Evolutionary conservation across 2,329 filamentous ascomycete species (phyloP).

Genomic region (Aspergillus arachidicola): DNA sequence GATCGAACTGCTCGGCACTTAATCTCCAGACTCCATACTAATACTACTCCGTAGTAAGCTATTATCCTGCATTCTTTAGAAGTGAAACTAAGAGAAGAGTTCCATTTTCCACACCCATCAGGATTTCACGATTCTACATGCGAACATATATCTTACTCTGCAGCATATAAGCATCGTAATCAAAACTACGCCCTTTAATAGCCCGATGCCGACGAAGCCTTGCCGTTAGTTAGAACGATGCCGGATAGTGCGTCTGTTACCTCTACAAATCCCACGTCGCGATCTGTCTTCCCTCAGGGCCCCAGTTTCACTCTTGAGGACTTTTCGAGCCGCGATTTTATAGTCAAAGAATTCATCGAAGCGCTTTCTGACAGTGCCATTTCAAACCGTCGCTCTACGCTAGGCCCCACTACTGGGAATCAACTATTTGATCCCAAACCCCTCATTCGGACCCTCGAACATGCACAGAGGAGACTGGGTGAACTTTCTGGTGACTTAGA

Average conservation of each 20-base stretch:
- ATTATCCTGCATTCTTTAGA: not conserved
- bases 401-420: constrained; percentile 41
- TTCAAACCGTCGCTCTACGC: constrained; percentile 74
- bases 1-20: not conserved
- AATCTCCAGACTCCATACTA: not conserved
- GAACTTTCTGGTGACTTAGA: constrained; percentile 76
- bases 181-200: not conserved
- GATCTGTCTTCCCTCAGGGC: constrained; percentile 74
- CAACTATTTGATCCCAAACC: constrained; percentile 90
- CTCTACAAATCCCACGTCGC: constrained; percentile 52
- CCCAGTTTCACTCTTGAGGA: constrained; percentile 86
- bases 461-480: constrained; percentile 57
- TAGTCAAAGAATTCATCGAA: constrained; percentile 97
- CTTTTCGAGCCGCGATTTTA: constrained; percentile 89
- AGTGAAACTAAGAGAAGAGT: not conserved
- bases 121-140: not conserved
- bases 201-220: constrained; percentile 5
- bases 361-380: constrained; percentile 82
- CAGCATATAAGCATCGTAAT: not conserved
- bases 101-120: not conserved
- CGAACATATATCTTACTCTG: not conserved
- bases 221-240: constrained; percentile 31
- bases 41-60: not conserved
- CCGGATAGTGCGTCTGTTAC: constrained; percentile 43
- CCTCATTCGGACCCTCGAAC: constrained; percentile 90